Evolutionary conservation across 495 filamentous ascomycete genomes (phyloP).

Genomic region (Niebla homalea): DNA sequence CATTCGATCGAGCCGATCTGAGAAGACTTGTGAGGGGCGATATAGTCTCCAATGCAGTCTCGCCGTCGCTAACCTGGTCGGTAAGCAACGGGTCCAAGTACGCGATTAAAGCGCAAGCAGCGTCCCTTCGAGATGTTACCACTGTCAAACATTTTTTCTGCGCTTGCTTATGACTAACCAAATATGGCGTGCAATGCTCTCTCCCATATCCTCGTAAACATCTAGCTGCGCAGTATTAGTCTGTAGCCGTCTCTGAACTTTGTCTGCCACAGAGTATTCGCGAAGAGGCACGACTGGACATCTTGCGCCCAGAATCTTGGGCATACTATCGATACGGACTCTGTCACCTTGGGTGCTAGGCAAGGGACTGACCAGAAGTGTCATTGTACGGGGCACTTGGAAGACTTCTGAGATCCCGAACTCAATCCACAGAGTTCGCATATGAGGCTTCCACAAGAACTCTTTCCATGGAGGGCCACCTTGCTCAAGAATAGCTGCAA

Average conservation of each 20-base stretch:
- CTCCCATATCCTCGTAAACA: constrained; percentile 83
- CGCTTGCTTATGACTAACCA: constrained; percentile 46
- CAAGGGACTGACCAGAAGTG: constrained; percentile 19
- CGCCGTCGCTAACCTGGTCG: background rate
- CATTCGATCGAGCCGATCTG: constrained; percentile 12
- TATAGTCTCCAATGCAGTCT: constrained; percentile 4
- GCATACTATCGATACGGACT: constrained; percentile 12
- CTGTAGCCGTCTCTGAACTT: background rate
- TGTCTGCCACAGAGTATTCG: background rate
- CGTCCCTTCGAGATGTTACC: constrained; percentile 41
- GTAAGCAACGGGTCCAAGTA: constrained; percentile 18
- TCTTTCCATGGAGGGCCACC: constrained; percentile 27
- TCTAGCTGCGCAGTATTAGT: background rate
- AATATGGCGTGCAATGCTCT: constrained; percentile 88
- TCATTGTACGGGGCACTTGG: constrained; percentile 5
- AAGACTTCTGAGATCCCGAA: constrained; percentile 6
- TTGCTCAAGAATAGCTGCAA: constrained; percentile 22
- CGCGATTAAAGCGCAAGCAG: constrained; percentile 44
- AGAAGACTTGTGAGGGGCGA: constrained; percentile 22
- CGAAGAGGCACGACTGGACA: constrained; percentile 18
- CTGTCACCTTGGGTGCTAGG: background rate
- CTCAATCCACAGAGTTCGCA: constrained; percentile 35
- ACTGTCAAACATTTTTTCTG: constrained; percentile 5
- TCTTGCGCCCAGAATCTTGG: constrained; percentile 42
- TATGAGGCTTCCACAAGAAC: constrained; percentile 40